These are phyloP conservation scores for Coffea canephora DNA, from an alignment of 257 asterid species.

Conservation along the genomic window DNA sequence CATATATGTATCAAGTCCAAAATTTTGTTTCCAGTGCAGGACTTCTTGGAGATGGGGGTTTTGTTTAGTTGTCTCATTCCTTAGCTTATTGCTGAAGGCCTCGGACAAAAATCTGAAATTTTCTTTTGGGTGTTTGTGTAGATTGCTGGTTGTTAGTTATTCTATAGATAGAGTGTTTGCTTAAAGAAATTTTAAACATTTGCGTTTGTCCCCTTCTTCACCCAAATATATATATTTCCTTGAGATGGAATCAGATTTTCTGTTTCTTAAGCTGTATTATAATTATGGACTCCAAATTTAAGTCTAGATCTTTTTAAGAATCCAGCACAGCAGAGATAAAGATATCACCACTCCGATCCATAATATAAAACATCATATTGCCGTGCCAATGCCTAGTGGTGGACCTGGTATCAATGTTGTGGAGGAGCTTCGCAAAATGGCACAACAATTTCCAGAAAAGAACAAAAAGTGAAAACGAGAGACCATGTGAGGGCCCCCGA, in stretches of 20 bases:
- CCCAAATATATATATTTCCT: neutral
- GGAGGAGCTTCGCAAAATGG: constrained; percentile 22
- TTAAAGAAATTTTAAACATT: neutral
- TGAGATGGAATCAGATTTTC: neutral
- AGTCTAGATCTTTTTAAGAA: neutral
- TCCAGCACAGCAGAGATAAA: neutral
- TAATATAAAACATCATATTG: constrained; percentile 1
- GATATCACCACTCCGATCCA: constrained; percentile 3
- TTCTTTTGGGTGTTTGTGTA: neutral
- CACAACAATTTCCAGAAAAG: constrained; percentile 17
- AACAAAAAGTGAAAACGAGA: constrained; percentile 22
- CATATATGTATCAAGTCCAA: neutral
- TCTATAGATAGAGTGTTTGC: neutral
- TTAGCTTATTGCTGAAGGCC: neutral
- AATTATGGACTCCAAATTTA: neutral
- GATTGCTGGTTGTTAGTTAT: neutral
- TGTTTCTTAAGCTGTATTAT: neutral
- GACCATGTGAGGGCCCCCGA: constrained; percentile 21
- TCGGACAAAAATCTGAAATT: neutral
- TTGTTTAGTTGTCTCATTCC: neutral
- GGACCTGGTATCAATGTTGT: constrained; percentile 15
- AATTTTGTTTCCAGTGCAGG: neutral
- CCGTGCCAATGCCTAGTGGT: neutral
- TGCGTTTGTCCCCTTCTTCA: neutral
- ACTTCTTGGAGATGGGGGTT: neutral